A percentile compares a stretch with the other conserved stretches of the same genome.
Evolutionary conservation across 495 filamentous ascomycete genomes (phyloP).

Genomic region (Penicillium waksmanii): DNA sequence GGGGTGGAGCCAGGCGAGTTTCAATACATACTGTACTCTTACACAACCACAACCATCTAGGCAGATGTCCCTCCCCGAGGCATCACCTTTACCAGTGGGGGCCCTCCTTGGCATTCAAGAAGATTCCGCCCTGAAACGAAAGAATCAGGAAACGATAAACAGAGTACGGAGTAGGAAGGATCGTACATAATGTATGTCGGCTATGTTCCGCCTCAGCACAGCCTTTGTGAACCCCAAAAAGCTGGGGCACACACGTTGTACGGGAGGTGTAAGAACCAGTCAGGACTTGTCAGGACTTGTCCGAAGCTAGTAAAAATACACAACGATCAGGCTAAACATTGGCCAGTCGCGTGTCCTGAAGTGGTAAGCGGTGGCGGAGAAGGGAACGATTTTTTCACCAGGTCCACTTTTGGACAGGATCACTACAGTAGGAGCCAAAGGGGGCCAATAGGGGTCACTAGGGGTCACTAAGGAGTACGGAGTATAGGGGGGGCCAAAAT

Average conservation of each 20-base stretch:
- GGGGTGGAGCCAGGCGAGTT: neutral
- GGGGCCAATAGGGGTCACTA: too few species aligned
- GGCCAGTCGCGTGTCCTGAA: neutral
- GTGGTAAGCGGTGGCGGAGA: neutral
- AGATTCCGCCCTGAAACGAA: neutral
- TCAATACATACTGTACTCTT: neutral
- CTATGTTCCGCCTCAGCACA: neutral
- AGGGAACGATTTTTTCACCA: too few species aligned
- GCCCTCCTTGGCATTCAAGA: too few species aligned
- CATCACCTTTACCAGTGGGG: too few species aligned
- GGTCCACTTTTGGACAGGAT: too few species aligned
- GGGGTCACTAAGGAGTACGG: too few species aligned
- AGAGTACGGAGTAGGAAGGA: neutral
- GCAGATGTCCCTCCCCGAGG: neutral
- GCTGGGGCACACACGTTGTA: neutral
- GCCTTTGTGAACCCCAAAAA: neutral
- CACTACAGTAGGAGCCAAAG: too few species aligned
- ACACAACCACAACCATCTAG: neutral
- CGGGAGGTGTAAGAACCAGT: neutral
- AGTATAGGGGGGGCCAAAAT: constrained; percentile 2
- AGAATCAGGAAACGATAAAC: too few species aligned
- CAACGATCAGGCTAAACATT: neutral
- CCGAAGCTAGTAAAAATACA: neutral
- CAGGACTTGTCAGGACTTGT: neutral
- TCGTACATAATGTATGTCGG: neutral